These are phyloP conservation scores for Stephania cephalantha DNA, from an alignment of 164 flowering plant species.

Conservation along the genomic window DNA sequence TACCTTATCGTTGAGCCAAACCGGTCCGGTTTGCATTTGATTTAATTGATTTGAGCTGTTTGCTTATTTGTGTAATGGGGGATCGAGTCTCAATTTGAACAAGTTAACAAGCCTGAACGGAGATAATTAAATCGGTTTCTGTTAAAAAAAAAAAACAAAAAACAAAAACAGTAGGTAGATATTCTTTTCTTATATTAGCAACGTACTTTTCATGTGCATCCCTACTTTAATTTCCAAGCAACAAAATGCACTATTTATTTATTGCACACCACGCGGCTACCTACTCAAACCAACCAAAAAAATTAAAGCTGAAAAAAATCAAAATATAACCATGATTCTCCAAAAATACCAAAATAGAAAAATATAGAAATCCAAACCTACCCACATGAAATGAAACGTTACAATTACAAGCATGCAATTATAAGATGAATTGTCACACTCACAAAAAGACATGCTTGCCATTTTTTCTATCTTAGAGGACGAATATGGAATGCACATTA, in stretches of 20 bases:
- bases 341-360: no score
- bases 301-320: background rate
- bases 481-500: background rate
- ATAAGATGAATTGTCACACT: background rate
- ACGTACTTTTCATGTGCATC: background rate
- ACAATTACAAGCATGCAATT: background rate
- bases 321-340: background rate
- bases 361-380: background rate
- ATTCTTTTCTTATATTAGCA: no score
- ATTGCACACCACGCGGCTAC: background rate
- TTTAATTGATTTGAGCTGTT: no score
- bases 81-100: no score
- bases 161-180: no score
- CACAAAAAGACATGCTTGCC: background rate
- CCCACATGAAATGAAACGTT: background rate
- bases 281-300: background rate
- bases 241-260: background rate
- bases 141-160: no score
- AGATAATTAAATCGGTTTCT: no score
- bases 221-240: background rate
- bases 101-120: no score
- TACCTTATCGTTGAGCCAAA: no score
- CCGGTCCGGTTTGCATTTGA: no score
- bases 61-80: no score
- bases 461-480: background rate